phyloP scores from a whole-genome alignment of 2,329 filamentous ascomycete genomes.

The Monosporascus ibericus region DNA sequence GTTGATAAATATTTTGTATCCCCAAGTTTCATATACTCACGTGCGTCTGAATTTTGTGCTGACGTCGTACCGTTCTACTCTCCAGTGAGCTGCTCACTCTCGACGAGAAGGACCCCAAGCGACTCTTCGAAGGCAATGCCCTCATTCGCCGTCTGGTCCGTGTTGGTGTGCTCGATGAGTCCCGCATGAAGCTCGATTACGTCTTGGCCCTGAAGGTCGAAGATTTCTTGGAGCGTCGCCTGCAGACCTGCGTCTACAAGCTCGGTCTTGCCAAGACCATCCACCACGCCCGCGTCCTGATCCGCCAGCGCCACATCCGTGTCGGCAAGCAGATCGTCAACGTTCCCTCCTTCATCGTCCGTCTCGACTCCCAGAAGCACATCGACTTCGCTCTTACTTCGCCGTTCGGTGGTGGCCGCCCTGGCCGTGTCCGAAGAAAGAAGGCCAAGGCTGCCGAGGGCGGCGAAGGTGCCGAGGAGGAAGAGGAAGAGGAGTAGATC shows the following conservation, averaged over 20 bases:
- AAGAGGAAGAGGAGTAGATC: conserved; percentile 73
- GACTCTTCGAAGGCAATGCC: conserved; percentile 99
- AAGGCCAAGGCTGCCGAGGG: conserved; percentile 96
- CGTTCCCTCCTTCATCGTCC: conserved; percentile 98
- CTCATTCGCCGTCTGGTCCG: conserved; percentile 99
- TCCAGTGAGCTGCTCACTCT: conserved; percentile 98
- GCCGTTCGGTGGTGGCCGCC: conserved; percentile 94
- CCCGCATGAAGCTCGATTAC: conserved; percentile 99
- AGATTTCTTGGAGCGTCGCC: conserved; percentile 99
- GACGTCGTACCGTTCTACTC: neutral
- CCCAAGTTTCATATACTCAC: neutral
- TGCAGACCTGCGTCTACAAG: conserved; percentile 99
- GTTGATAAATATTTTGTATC: conserved; percentile 19
- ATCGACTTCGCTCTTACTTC: conserved; percentile 98
- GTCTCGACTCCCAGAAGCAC: conserved; percentile 99
- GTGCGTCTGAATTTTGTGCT: neutral
- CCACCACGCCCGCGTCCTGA: conserved; percentile 99
- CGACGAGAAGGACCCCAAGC: conserved; percentile 99
- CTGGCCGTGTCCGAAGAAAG: conserved; percentile 98
- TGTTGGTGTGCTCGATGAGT: conserved; percentile 99
- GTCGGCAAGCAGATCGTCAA: conserved; percentile 99
- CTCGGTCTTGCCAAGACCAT: conserved; percentile 99
- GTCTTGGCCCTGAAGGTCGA: conserved; percentile 98
- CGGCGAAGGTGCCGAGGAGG: conserved; percentile 72
- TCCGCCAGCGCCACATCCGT: conserved; percentile 99